Evolutionary conservation across 768 basidiomycete species (phyloP).

Genomic region (Naganishia kalamii): DNA sequence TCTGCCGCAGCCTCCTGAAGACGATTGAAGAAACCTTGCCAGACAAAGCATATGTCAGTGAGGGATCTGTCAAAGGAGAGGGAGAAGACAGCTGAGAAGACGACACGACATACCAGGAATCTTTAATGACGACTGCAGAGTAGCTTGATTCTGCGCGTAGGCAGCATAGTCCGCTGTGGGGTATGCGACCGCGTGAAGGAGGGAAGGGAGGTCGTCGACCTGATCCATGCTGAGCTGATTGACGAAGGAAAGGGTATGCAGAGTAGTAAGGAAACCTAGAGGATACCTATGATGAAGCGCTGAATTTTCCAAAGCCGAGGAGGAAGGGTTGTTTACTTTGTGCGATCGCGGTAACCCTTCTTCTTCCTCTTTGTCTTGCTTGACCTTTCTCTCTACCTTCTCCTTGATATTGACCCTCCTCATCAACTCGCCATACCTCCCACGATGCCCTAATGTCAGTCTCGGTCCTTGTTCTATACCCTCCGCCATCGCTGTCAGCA

Average conservation of each 20-base stretch:
- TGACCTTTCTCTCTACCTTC: no score
- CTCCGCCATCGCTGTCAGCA: constrained; percentile 3
- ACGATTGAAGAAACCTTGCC: constrained; percentile 35
- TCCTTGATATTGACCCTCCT: no score
- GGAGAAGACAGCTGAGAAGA: neutral
- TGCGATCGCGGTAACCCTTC: no score
- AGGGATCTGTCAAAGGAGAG: neutral
- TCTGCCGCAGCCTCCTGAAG: constrained; percentile 37
- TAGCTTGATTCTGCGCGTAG: constrained; percentile 15
- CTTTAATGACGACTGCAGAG: constrained; percentile 20
- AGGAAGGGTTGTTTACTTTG: no score
- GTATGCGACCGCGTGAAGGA: constrained; percentile 1
- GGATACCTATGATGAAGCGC: neutral
- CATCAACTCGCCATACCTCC: neutral
- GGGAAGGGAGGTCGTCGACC: constrained; percentile 4
- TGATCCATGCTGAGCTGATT: neutral
- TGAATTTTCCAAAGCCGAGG: neutral
- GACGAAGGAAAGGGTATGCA: neutral
- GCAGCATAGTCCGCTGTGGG: constrained; percentile 13
- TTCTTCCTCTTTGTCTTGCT: no score
- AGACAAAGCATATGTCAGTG: neutral
- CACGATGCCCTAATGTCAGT: neutral
- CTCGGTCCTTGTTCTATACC: neutral
- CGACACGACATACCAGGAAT: constrained; percentile 7
- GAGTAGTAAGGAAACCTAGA: neutral